Percentiles rank a stretch among this genome's conserved stretches.
Evolutionary conservation across 495 filamentous ascomycete species (phyloP).

Genomic region (Letharia lupina): DNA sequence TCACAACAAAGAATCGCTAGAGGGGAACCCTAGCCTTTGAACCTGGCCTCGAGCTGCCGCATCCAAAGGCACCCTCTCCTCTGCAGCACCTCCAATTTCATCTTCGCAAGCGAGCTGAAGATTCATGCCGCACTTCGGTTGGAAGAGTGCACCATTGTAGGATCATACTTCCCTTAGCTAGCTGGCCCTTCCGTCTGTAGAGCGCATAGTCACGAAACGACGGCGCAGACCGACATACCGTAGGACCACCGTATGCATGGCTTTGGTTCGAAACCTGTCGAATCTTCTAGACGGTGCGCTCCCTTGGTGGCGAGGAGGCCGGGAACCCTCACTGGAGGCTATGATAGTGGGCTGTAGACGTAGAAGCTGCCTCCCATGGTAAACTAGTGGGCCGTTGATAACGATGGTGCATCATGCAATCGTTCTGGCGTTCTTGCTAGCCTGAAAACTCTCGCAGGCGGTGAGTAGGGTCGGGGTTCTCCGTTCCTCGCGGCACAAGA

Average conservation of each 20-base stretch:
- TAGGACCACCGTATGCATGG: not conserved
- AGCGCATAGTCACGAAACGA: not conserved
- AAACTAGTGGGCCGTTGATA: not conserved
- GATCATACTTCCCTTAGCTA: not conserved
- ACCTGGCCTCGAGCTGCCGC: not conserved
- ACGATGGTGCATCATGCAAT: not conserved
- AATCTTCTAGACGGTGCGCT: not conserved
- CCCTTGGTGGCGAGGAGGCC: not conserved
- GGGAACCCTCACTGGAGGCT: not conserved
- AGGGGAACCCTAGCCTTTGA: not conserved
- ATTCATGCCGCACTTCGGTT: not conserved
- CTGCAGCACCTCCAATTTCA: not conserved
- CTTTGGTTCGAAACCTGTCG: not conserved
- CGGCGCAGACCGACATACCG: not conserved
- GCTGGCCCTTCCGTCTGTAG: not conserved
- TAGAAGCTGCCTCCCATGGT: not conserved
- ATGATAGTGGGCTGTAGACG: not conserved
- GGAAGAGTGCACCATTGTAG: not conserved
- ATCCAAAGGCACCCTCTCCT: not conserved
- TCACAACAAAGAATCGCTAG: not conserved
- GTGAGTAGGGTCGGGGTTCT: not conserved
- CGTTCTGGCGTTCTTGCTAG: not conserved
- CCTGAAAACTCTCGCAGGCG: not conserved
- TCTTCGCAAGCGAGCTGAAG: not conserved
- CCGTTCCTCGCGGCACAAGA: not conserved